phyloP scores from a whole-genome alignment of 306 rosid species.

The Quercus alba region DNA sequence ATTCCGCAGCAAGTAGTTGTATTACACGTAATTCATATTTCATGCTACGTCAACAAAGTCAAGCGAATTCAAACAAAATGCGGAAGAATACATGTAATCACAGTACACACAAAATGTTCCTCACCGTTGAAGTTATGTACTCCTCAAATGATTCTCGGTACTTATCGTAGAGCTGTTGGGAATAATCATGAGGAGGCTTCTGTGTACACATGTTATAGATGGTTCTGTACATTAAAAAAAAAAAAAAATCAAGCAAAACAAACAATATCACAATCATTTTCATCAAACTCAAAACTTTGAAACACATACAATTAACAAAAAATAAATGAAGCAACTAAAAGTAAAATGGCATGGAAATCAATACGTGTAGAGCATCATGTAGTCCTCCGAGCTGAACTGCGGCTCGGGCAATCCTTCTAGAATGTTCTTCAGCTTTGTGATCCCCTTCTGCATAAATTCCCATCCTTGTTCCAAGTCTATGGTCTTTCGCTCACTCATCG shows the following conservation, averaged over 20 bases:
- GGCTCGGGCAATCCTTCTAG: conserved; percentile 35
- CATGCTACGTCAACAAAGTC: neutral
- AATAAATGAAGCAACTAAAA: neutral
- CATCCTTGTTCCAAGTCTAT: conserved; percentile 38
- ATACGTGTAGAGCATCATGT: conserved; percentile 48
- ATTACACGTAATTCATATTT: neutral
- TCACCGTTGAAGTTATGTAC: conserved; percentile 56
- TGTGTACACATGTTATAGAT: conserved; percentile 69
- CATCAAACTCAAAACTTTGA: neutral
- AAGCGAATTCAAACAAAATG: neutral
- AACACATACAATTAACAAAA: neutral
- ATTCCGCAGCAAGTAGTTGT: neutral
- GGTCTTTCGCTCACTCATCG: conserved; percentile 26
- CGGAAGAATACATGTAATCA: neutral
- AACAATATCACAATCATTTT: conserved; percentile 1
- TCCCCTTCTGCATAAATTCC: conserved; percentile 35
- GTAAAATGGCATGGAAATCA: conserved; percentile 2
- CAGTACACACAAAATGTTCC: conserved; percentile 9
- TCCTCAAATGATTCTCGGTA: conserved; percentile 59
- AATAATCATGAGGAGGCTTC: conserved; percentile 42
- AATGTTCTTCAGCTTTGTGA: conserved; percentile 44
- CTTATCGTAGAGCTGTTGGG: conserved; percentile 56
- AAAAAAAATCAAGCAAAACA: neutral
- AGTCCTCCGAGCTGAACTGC: conserved; percentile 34
- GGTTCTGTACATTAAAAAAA: conserved; percentile 29